Conservation (phyloP, 352 stramenopile genomes). For the Globisporangium camurandrum region DNA sequence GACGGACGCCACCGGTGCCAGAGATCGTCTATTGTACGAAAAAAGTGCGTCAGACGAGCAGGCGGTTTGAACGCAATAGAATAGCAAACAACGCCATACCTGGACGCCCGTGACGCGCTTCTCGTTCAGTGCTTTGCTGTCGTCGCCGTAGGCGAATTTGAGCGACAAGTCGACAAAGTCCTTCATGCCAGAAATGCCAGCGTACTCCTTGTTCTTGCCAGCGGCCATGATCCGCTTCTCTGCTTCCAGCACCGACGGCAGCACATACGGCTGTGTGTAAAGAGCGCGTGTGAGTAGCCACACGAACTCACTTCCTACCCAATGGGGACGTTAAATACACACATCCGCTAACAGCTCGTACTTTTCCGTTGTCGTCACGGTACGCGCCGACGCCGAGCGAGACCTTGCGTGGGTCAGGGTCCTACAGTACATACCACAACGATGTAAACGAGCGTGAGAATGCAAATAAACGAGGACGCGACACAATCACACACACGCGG, state of each 20-base stretch:
- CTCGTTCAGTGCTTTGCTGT: constrained; percentile 87
- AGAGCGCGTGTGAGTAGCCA: not conserved
- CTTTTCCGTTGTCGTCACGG: constrained; percentile 89
- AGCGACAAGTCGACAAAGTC: constrained; percentile 95
- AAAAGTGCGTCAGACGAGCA: no score
- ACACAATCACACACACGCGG: constrained; percentile 3
- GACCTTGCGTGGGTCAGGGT: constrained; percentile 92
- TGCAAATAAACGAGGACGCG: not conserved
- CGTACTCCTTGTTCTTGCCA: constrained; percentile 97
- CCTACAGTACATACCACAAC: constrained; percentile 35
- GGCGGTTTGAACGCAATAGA: no score
- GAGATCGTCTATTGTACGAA: constrained; percentile 89
- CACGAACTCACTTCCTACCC: not conserved
- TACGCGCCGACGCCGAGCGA: constrained; percentile 99
- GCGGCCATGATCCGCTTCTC: constrained; percentile 92
- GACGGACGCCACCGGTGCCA: constrained; percentile 95
- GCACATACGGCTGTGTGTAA: constrained; percentile 86
- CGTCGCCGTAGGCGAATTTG: constrained; percentile 95
- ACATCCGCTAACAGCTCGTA: constrained; percentile 3
- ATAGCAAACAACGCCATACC: no score
- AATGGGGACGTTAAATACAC: no score
- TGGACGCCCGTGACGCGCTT: constrained; percentile 93
- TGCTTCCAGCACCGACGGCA: constrained; percentile 95
- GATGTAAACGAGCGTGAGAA: not conserved
- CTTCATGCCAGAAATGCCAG: constrained; percentile 93